A percentile compares a stretch with the other conserved stretches of the same genome.
These are phyloP conservation scores for Aspergillus sp. DNA, from an alignment of 2,329 filamentous ascomycete species.

Conservation along the genomic window DNA sequence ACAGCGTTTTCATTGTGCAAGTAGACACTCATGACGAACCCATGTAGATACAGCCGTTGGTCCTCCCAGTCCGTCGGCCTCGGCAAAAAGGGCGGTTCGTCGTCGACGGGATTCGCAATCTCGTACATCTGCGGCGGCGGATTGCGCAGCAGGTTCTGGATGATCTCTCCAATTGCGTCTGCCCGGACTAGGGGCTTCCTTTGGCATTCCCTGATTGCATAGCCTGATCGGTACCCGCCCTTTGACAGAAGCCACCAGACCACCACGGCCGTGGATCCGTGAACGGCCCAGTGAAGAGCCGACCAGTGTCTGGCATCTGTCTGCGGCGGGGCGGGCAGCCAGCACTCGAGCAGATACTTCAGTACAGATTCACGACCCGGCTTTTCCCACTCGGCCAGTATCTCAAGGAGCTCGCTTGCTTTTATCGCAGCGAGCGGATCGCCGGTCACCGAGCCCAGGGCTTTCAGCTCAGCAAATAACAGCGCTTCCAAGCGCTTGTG, in stretches of 20 bases:
- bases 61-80: not conserved
- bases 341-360: slow-evolving; percentile 1
- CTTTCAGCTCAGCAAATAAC: not conserved
- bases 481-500: slow-evolving; percentile 3
- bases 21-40: not conserved
- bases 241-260: slow-evolving; percentile 10
- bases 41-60: not conserved
- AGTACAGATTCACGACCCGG: slow-evolving; percentile 3
- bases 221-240: not conserved
- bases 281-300: slow-evolving; percentile 7
- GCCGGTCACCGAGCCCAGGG: not conserved
- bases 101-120: not conserved
- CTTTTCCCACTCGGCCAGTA: slow-evolving; percentile 3
- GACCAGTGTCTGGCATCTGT: not conserved
- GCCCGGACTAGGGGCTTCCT: not conserved
- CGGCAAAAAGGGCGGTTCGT: not conserved
- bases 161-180: not conserved
- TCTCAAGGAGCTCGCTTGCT: not conserved
- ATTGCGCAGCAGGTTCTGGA: slow-evolving; percentile 3
- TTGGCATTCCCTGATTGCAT: not conserved
- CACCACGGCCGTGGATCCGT: slow-evolving; percentile 2
- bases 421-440: not conserved
- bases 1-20: not conserved
- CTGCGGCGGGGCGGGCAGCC: not conserved
- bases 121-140: not conserved